Conservation (phyloP, 2,329 filamentous ascomycete genomes). For the Exophiala oligosperma region DNA sequence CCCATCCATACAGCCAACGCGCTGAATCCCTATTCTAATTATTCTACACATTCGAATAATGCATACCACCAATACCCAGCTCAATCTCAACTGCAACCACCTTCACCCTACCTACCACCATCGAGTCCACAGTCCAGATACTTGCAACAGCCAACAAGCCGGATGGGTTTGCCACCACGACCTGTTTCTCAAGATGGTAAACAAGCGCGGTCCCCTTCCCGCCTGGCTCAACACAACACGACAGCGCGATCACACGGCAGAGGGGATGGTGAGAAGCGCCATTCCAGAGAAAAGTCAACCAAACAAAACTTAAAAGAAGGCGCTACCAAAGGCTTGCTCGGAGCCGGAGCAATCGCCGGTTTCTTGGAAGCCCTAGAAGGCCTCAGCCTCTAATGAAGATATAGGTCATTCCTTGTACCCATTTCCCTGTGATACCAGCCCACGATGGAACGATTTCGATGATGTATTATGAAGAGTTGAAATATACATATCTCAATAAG, state of each 20-base stretch:
- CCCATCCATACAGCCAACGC: conserved; percentile 22
- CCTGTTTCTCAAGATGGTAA: conserved; percentile 29
- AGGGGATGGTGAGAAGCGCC: conserved; percentile 18
- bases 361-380: conserved; percentile 43
- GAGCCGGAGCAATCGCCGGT: conserved; percentile 39
- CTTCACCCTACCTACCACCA: conserved; percentile 2
- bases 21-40: conserved; percentile 13
- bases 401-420: neutral
- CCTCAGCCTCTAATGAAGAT: conserved; percentile 27
- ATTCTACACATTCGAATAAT: conserved; percentile 3
- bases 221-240: conserved; percentile 19
- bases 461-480: neutral
- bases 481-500: too few species aligned
- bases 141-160: conserved; percentile 8
- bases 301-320: conserved; percentile 35
- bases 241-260: conserved; percentile 9
- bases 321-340: conserved; percentile 38
- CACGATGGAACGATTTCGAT: conserved; percentile 4
- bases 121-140: conserved; percentile 14
- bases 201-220: conserved; percentile 25
- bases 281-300: conserved; percentile 22
- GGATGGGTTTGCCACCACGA: conserved; percentile 14
- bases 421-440: conserved; percentile 9
- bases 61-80: conserved; percentile 13
- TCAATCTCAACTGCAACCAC: neutral